These are phyloP conservation scores for Globisporangium apiculatum DNA, from an alignment of 352 stramenopile species.

Conservation along the genomic window DNA sequence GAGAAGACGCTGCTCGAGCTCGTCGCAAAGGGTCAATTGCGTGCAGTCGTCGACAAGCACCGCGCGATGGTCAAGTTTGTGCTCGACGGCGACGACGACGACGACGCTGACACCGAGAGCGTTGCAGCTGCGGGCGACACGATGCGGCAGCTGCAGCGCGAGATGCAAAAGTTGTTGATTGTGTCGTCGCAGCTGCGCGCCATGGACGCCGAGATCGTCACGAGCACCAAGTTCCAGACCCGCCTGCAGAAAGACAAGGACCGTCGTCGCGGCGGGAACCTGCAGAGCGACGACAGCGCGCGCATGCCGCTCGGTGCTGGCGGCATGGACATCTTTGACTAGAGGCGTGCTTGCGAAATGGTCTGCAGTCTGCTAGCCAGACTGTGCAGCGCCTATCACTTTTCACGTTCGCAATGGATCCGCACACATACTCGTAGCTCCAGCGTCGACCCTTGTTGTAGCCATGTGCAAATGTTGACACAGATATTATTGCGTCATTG, in stretches of 20 bases:
- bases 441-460: too few species aligned
- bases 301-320: constrained; percentile 21
- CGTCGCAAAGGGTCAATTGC: constrained; percentile 45
- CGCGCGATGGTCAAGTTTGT: constrained; percentile 76
- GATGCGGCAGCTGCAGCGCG: constrained; percentile 46
- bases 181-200: constrained; percentile 61
- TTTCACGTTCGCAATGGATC: too few species aligned
- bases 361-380: too few species aligned
- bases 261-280: constrained; percentile 41
- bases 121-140: constrained; percentile 17
- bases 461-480: too few species aligned
- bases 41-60: constrained; percentile 67
- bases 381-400: too few species aligned
- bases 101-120: constrained; percentile 22
- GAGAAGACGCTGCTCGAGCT: constrained; percentile 64
- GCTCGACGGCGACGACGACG: constrained; percentile 50
- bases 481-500: too few species aligned
- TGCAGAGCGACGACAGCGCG: constrained; percentile 30
- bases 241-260: constrained; percentile 75
- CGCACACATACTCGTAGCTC: too few species aligned
- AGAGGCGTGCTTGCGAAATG: neutral
- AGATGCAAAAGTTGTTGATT: constrained; percentile 69
- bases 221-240: constrained; percentile 71
- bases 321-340: constrained; percentile 58
- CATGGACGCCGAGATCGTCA: constrained; percentile 79